phyloP scores from a whole-genome alignment of 352 stramenopile genomes.

The Phytophthora foliorum region DNA sequence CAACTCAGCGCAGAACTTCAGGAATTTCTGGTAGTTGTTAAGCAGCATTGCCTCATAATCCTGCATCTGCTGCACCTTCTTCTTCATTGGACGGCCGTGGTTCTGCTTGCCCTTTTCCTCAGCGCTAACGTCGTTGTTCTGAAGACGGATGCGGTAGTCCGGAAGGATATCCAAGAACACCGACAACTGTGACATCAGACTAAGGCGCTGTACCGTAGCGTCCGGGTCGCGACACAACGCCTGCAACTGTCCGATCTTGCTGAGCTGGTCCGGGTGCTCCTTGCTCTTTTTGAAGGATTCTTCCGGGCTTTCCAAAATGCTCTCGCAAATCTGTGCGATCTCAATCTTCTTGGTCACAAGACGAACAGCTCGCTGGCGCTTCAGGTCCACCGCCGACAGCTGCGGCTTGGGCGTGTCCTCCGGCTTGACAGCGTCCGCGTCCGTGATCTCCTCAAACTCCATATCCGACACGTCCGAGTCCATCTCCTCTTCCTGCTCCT shows the following conservation, averaged over 20 bases:
- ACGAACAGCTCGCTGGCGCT: conserved; percentile 71
- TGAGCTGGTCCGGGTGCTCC: conserved; percentile 80
- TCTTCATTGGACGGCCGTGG: conserved; percentile 84
- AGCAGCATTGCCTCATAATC: conserved; percentile 83
- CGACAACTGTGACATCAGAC: conserved; percentile 93
- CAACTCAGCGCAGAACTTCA: conserved; percentile 79
- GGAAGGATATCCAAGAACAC: conserved; percentile 97
- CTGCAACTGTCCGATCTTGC: conserved; percentile 86
- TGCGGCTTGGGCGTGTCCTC: conserved; percentile 13
- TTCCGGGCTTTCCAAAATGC: conserved; percentile 88
- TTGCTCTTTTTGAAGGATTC: conserved; percentile 91
- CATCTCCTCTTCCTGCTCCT: conserved; percentile 55
- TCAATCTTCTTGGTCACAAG: conserved; percentile 88
- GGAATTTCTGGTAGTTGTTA: conserved; percentile 86
- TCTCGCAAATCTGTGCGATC: conserved; percentile 91
- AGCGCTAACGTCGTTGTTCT: conserved; percentile 75
- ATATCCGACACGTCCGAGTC: conserved; percentile 82
- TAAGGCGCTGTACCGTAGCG: conserved; percentile 84
- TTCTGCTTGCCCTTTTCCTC: conserved; percentile 89
- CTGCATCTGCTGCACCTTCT: conserved; percentile 90
- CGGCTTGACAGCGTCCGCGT: conserved; percentile 19
- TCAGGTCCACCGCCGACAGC: conserved; percentile 65
- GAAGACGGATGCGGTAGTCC: conserved; percentile 94
- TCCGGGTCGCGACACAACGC: conserved; percentile 78
- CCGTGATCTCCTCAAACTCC: conserved; percentile 84